Conservation (phyloP, 129 eudicot species). For the Artemisia argyi region DNA sequence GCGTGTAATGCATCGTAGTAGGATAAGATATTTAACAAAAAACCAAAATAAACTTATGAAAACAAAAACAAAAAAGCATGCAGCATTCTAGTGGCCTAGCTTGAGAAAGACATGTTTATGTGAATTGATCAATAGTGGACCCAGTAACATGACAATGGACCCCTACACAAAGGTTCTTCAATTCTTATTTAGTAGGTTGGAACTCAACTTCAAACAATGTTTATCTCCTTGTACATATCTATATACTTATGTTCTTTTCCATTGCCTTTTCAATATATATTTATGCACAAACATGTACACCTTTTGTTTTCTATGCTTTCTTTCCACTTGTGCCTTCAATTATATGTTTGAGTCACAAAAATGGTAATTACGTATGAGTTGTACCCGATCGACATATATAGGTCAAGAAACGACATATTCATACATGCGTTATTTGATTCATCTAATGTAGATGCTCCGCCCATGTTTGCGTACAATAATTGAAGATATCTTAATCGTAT, state of each 20-base stretch:
- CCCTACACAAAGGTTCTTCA: slow-evolving; percentile 24
- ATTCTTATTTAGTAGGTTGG: slow-evolving; percentile 16
- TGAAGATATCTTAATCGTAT: background rate
- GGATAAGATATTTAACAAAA: slow-evolving; percentile 3
- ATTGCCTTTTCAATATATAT: background rate
- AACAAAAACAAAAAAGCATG: slow-evolving; percentile 8
- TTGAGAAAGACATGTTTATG: slow-evolving; percentile 26
- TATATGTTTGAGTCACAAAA: slow-evolving; percentile 18
- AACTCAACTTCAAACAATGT: slow-evolving; percentile 37
- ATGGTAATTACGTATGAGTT: slow-evolving; percentile 11
- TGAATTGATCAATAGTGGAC: slow-evolving; percentile 37
- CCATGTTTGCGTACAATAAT: slow-evolving; percentile 19
- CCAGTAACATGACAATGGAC: slow-evolving; percentile 51
- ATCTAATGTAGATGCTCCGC: slow-evolving; percentile 9
- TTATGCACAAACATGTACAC: slow-evolving; percentile 10
- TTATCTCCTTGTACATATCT: slow-evolving; percentile 29
- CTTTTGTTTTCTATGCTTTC: background rate
- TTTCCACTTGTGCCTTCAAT: slow-evolving; percentile 6
- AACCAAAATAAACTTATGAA: background rate
- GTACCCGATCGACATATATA: background rate
- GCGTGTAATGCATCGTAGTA: slow-evolving; percentile 2
- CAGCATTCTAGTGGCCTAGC: slow-evolving; percentile 22
- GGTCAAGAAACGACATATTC: slow-evolving; percentile 16
- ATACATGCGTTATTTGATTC: slow-evolving; percentile 7
- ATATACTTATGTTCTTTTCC: no score